Evolutionary conservation across 2,329 filamentous ascomycete species (phyloP), one percentile per base, ranked within the genome.

Genomic region (Colletotrichum aenigma): DNA sequence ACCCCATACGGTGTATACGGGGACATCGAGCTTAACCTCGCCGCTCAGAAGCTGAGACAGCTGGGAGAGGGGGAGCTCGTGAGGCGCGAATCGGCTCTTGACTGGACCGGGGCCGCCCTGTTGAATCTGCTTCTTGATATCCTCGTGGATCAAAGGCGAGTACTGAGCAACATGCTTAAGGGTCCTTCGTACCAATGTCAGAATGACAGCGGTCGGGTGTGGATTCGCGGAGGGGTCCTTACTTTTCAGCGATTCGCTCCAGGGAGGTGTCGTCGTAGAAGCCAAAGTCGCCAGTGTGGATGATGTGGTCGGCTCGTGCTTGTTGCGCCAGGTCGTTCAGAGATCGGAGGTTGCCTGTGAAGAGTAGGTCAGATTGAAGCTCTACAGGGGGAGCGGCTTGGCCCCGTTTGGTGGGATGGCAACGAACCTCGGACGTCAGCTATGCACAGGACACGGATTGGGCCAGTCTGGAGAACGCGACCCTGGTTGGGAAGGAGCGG

Each of bases 81-180:
- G 92, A 26, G 95, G 90, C 12, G 91, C 88, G 85, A 98, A 98
- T 80, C 96, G 94, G 77, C 93, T 91, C 88, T 98, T 98, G 84
- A 98, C 94, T 52, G 95, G 92, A 61, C 94, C 94, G 66, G 93
- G 89, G 75, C 94, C 93, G 68, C 90, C 90, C 81, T 89, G 88
- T 78, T 91, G 88, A 77, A 94, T 94, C 26, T 89, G 86, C 84
- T 93, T 94, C 86, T 94, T 94, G 77, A 93, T 88, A 28, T 91
- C 87, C 83, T 98, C 96, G 76, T 93, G 91, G 78, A 99, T 95
- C 80, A 99, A 90, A 24, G 97, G 97, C 68, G 97, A 99, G 86
- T 99, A 99, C 87, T 99, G 97, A 71, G 96, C 96, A 79, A 99
- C 97, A 87, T 99, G 97, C 87, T 98, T 98, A 67, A 99, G 90